Conservation (phyloP, 495 filamentous ascomycete genomes). For the Halenospora varia region DNA sequence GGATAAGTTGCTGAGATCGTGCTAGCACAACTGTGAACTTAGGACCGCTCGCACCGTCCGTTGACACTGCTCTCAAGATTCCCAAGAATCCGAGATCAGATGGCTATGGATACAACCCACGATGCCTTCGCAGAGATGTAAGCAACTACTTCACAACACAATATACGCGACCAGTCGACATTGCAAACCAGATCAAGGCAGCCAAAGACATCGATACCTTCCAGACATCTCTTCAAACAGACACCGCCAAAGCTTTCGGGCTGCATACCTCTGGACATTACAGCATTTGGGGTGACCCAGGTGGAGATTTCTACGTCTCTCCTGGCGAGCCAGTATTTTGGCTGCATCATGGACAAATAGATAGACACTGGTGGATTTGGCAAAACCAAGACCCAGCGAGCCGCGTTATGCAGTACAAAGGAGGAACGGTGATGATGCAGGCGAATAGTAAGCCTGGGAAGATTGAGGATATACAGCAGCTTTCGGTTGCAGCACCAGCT, state of each 20-base stretch:
- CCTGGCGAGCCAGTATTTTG: constrained; percentile 65
- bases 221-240: constrained; percentile 1
- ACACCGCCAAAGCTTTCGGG: background rate
- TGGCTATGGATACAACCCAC: constrained; percentile 46
- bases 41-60: constrained; percentile 37
- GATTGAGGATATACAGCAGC: constrained; percentile 3
- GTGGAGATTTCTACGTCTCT: constrained; percentile 47
- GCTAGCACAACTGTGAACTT: constrained; percentile 42
- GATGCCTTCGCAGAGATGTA: constrained; percentile 64
- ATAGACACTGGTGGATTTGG: constrained; percentile 64
- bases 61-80: constrained; percentile 22
- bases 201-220: background rate
- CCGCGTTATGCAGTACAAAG: constrained; percentile 59
- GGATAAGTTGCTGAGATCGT: background rate
- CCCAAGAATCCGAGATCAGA: constrained; percentile 4
- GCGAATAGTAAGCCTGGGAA: background rate
- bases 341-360: constrained; percentile 26
- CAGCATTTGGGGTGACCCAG: constrained; percentile 10
- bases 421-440: background rate
- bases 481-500: constrained; percentile 1
- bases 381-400: constrained; percentile 55
- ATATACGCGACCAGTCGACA: background rate
- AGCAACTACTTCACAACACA: constrained; percentile 31
- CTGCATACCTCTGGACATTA: constrained; percentile 5
- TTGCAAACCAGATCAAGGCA: constrained; percentile 18